Percentiles rank a stretch among this genome's conserved stretches.
phyloP scores from a whole-genome alignment of 805 yeast genomes.

The Starmerella lactis-condensi region DNA sequence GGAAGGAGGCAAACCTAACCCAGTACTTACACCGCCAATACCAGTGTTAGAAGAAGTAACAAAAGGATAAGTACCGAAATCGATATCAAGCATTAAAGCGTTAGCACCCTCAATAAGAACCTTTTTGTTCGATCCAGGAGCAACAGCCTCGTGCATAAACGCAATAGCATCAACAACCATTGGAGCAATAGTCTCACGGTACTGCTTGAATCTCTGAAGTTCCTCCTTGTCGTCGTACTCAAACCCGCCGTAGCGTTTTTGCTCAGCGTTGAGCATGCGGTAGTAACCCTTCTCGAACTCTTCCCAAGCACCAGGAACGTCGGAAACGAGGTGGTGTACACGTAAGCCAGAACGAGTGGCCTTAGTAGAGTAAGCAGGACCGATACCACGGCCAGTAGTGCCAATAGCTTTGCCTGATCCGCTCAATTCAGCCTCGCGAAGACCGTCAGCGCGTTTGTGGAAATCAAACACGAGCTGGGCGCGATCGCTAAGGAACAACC shows the following conservation, averaged over 20 bases:
- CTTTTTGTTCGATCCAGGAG: constrained; percentile 43
- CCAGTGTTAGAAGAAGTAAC: constrained; percentile 93
- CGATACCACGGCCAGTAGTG: constrained; percentile 97
- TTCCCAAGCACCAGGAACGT: constrained; percentile 81
- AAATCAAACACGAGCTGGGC: constrained; percentile 94
- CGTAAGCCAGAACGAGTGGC: constrained; percentile 92
- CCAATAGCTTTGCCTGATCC: constrained; percentile 74
- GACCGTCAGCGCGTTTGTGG: constrained; percentile 92
- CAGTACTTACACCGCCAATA: constrained; percentile 95
- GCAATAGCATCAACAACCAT: constrained; percentile 85
- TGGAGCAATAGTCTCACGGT: constrained; percentile 60
- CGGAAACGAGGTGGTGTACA: constrained; percentile 84
- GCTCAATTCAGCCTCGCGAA: constrained; percentile 80
- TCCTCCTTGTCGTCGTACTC: constrained; percentile 73
- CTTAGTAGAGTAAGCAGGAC: constrained; percentile 94
- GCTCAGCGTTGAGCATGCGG: constrained; percentile 63
- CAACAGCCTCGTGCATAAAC: constrained; percentile 54
- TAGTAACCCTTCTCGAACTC: constrained; percentile 65
- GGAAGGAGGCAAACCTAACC: constrained; percentile 88
- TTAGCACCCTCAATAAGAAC: constrained; percentile 95
- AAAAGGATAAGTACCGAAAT: constrained; percentile 94
- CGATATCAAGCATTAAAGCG: constrained; percentile 92
- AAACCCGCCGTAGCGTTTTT: constrained; percentile 68
- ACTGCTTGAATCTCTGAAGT: constrained; percentile 53
- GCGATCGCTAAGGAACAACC: constrained; percentile 77